phyloP scores from a whole-genome alignment of 805 yeast genomes.

The Kluyveromyces siamensis region DNA sequence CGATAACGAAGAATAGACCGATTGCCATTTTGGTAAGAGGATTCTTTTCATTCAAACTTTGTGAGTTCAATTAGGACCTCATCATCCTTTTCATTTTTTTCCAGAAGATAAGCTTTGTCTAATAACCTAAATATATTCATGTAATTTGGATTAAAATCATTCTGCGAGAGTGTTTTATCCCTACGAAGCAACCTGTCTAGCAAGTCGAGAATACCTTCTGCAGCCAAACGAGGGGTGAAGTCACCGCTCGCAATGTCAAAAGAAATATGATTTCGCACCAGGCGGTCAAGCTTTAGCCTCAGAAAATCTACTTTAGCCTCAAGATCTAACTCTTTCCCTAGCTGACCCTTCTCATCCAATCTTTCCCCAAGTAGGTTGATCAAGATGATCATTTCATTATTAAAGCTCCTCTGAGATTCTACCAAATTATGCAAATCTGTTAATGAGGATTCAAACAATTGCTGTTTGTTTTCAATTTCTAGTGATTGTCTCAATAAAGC shows the following conservation, averaged over 20 bases:
- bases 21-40: not conserved
- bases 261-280: constrained; percentile 10
- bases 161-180: constrained; percentile 10
- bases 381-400: constrained; percentile 11
- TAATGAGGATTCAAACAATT: not conserved
- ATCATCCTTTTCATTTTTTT: constrained; percentile 2
- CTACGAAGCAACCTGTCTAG: constrained; percentile 11
- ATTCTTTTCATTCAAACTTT: constrained; percentile 8
- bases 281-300: constrained; percentile 6
- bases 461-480: not conserved
- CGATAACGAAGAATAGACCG: constrained; percentile 12
- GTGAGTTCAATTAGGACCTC: constrained; percentile 10
- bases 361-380: constrained; percentile 6
- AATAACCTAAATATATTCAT: constrained; percentile 3
- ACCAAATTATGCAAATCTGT: constrained; percentile 7
- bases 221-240: constrained; percentile 3
- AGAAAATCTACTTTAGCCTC: constrained; percentile 6
- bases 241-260: constrained; percentile 10
- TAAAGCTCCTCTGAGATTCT: constrained; percentile 11
- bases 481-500: constrained; percentile 14
- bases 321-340: not conserved
- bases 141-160: constrained; percentile 12
- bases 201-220: constrained; percentile 3
- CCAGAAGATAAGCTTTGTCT: constrained; percentile 1
- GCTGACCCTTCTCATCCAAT: not conserved